Conservation (phyloP, 2,329 filamentous ascomycete genomes). For the Pyricularia pennisetigena region DNA sequence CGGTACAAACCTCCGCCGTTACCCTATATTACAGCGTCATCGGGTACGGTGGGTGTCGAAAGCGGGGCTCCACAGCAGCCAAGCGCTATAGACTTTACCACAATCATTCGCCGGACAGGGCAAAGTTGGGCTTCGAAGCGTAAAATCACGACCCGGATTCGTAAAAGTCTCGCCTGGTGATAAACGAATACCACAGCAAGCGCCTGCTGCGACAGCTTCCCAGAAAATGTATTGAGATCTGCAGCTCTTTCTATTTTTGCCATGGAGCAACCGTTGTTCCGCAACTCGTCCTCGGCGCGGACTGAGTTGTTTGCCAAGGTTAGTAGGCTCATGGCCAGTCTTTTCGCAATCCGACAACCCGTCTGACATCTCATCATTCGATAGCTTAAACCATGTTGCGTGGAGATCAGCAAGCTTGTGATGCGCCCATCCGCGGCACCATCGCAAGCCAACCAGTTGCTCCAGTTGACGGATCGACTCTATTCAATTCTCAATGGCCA, state of each 20-base stretch:
- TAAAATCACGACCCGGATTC: neutral
- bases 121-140: neutral
- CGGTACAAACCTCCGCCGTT: neutral
- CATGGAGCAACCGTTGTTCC: constrained; percentile 9
- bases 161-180: neutral
- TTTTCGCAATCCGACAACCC: neutral
- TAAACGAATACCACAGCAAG: neutral
- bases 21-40: neutral
- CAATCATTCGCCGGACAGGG: neutral
- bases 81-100: neutral
- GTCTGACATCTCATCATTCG: neutral
- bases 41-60: neutral
- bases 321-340: neutral
- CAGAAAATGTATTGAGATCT: neutral
- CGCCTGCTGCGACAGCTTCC: neutral
- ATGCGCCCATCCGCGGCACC: constrained; percentile 32
- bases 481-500: constrained; percentile 35
- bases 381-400: constrained; percentile 53
- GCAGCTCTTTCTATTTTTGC: neutral
- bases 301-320: constrained; percentile 18
- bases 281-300: constrained; percentile 13
- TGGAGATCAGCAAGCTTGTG: constrained; percentile 48
- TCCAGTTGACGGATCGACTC: constrained; percentile 33
- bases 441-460: constrained; percentile 31
- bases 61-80: neutral